Conservation (phyloP, 2,329 filamentous ascomycete genomes). For the Thielaviopsis ethacetica region DNA sequence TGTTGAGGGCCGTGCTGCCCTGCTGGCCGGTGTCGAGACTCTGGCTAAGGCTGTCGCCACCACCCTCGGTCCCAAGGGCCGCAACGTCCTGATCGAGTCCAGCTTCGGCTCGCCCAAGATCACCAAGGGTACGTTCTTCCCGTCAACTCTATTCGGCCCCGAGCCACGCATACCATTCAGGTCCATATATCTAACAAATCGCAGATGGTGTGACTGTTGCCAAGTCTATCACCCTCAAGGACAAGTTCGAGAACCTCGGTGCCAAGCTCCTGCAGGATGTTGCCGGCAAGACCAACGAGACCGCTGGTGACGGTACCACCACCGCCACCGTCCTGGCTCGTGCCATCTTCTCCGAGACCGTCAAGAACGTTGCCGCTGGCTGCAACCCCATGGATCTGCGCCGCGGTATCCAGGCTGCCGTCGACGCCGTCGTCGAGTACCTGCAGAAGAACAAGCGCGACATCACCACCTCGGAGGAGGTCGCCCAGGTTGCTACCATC, state of each 20-base stretch:
- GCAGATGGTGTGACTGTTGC: slow-evolving; percentile 78
- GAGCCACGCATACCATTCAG: no score
- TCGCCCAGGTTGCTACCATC: slow-evolving; percentile 96
- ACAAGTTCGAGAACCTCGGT: slow-evolving; percentile 99
- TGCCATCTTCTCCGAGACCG: slow-evolving; percentile 98
- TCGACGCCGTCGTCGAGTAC: slow-evolving; percentile 87
- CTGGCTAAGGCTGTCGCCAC: slow-evolving; percentile 91
- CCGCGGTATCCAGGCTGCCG: slow-evolving; percentile 90
- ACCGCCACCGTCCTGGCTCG: slow-evolving; percentile 93
- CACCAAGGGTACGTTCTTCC: slow-evolving; percentile 63
- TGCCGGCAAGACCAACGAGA: slow-evolving; percentile 97
- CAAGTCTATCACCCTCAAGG: slow-evolving; percentile 80
- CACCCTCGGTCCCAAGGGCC: slow-evolving; percentile 92
- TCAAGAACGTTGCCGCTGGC: slow-evolving; percentile 98
- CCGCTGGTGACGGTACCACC: slow-evolving; percentile 95
- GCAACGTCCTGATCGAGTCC: slow-evolving; percentile 96
- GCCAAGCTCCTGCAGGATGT: slow-evolving; percentile 94
- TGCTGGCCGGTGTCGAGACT: slow-evolving; percentile 90
- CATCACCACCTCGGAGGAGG: slow-evolving; percentile 93
- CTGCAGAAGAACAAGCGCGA: slow-evolving; percentile 93
- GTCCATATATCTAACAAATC: not conserved
- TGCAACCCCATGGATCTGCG: slow-evolving; percentile 99
- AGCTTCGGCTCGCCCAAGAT: slow-evolving; percentile 99
- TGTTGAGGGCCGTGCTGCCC: slow-evolving; percentile 76
- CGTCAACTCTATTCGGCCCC: not conserved